Conservation (phyloP, 208 protist genomes). For the Leishmania mexicana region DNA sequence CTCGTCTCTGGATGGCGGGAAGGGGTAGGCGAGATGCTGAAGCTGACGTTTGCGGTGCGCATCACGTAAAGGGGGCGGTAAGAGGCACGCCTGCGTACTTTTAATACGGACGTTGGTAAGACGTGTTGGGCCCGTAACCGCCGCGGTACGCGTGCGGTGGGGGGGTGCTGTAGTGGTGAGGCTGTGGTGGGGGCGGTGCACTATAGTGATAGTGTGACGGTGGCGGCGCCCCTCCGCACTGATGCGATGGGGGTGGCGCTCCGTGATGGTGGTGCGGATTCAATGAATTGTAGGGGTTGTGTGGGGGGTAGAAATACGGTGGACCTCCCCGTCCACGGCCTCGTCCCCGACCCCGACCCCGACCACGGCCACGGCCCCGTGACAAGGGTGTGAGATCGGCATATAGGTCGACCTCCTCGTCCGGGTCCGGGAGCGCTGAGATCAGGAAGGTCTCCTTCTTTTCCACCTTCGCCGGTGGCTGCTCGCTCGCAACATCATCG, state of each 20-base stretch:
- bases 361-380: slow-evolving; percentile 26
- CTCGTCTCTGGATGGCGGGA: not conserved
- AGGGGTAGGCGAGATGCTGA: not conserved
- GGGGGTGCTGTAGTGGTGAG: not conserved
- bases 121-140: slow-evolving; percentile 23
- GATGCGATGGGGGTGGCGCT: not conserved
- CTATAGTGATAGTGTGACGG: slow-evolving; percentile 12
- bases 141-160: slow-evolving; percentile 25
- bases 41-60: not conserved
- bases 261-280: slow-evolving; percentile 6
- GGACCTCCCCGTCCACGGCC: slow-evolving; percentile 24
- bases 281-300: not conserved
- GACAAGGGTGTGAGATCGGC: slow-evolving; percentile 39
- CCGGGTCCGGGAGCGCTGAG: slow-evolving; percentile 29
- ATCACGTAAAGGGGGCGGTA: not conserved
- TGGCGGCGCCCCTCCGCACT: not conserved
- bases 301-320: slow-evolving; percentile 9
- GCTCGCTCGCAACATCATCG: slow-evolving; percentile 15
- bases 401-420: slow-evolving; percentile 73
- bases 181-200: slow-evolving; percentile 6
- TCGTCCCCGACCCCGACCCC: slow-evolving; percentile 27
- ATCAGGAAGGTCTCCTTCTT: slow-evolving; percentile 41
- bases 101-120: slow-evolving; percentile 26
- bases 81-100: not conserved
- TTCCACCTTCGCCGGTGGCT: slow-evolving; percentile 29